Evolutionary conservation across 805 yeast genomes (phyloP).

Genomic region (Millerozyma acaciae): DNA sequence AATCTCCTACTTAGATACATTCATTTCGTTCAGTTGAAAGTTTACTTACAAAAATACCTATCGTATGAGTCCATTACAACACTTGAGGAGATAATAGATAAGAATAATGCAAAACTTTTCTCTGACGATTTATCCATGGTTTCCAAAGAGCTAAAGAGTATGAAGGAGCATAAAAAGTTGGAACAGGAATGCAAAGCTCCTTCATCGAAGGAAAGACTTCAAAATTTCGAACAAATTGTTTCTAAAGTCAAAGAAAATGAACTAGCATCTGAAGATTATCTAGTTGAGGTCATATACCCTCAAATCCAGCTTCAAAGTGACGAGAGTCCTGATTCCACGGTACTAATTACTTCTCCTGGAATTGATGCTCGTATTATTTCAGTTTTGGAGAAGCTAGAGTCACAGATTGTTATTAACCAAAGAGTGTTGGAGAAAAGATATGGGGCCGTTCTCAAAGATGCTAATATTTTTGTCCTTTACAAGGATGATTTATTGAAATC

Average conservation of each 20-base stretch:
- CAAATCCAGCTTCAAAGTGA: slow-evolving; percentile 42
- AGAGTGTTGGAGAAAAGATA: slow-evolving; percentile 55
- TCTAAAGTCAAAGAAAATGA: slow-evolving; percentile 18
- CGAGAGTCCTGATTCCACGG: slow-evolving; percentile 47
- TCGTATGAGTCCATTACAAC: slow-evolving; percentile 32
- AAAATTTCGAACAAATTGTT: slow-evolving; percentile 30
- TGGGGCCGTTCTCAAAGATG: slow-evolving; percentile 64
- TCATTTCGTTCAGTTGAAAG: slow-evolving; percentile 31
- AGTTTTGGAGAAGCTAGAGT: slow-evolving; percentile 43
- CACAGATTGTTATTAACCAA: slow-evolving; percentile 31
- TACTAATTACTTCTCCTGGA: slow-evolving; percentile 69
- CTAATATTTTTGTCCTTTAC: slow-evolving; percentile 67
- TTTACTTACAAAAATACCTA: slow-evolving; percentile 25
- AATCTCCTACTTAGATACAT: slow-evolving; percentile 32
- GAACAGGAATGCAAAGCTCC: slow-evolving; percentile 2
- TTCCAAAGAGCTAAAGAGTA: slow-evolving; percentile 41
- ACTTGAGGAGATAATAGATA: slow-evolving; percentile 29
- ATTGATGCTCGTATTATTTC: slow-evolving; percentile 68
- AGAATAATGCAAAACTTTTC: slow-evolving; percentile 5
- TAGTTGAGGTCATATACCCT: slow-evolving; percentile 38
- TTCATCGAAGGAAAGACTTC: slow-evolving; percentile 19
- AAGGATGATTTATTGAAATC: slow-evolving; percentile 40
- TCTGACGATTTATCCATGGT: slow-evolving; percentile 9
- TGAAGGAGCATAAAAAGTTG: slow-evolving; percentile 10
- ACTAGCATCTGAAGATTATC: slow-evolving; percentile 34